Percentiles rank a stretch among this genome's conserved stretches.
Conservation (phyloP, 495 filamentous ascomycete species). For the Penicillium angulare region DNA sequence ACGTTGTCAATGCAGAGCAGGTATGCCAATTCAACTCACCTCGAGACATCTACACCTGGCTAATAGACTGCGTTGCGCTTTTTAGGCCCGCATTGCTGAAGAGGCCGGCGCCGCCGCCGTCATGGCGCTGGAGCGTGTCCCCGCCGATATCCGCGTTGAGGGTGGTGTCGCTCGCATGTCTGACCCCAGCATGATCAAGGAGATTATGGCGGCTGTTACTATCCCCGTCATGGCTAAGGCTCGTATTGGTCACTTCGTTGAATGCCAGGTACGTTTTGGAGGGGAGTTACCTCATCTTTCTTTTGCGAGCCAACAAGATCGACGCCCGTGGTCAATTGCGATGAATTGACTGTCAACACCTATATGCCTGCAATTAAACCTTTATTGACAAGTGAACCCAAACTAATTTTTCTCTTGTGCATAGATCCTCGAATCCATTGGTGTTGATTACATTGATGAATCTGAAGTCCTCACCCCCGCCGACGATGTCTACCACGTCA, state of each 20-base stretch:
- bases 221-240: constrained; percentile 99
- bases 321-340: not conserved
- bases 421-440: constrained; percentile 89
- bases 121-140: constrained; percentile 98
- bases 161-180: constrained; percentile 98
- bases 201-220: constrained; percentile 95
- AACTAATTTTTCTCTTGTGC: not conserved
- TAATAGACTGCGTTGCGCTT: not conserved
- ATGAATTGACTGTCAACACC: too few relatives aligned
- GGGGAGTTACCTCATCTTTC: too few relatives aligned
- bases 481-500: constrained; percentile 86
- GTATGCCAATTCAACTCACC: constrained; percentile 33
- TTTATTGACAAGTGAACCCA: not conserved
- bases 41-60: not conserved
- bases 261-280: constrained; percentile 81
- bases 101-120: constrained; percentile 94
- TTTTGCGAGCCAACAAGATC: too few relatives aligned
- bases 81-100: constrained; percentile 87
- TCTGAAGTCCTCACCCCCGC: constrained; percentile 95
- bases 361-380: too few relatives aligned
- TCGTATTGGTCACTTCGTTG: constrained; percentile 95
- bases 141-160: constrained; percentile 89
- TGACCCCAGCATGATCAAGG: constrained; percentile 91
- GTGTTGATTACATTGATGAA: constrained; percentile 97
- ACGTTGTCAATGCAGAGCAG: constrained; percentile 92